Conservation (phyloP, 495 filamentous ascomycete genomes). For the Trichoderma asperelloides region DNA sequence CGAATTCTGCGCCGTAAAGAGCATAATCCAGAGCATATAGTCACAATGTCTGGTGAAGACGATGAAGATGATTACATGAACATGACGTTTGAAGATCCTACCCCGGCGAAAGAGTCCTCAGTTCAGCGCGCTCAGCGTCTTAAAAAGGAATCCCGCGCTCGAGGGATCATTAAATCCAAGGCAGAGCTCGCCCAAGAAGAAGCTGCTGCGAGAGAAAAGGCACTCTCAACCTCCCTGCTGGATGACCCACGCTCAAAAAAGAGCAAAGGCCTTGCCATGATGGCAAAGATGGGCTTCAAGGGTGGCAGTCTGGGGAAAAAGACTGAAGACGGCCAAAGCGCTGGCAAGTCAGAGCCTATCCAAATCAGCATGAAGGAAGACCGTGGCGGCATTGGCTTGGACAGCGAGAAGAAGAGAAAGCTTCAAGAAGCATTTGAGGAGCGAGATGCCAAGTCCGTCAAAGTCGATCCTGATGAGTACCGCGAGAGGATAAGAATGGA, state of each 20-base stretch:
- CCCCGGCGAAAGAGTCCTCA: slow-evolving; percentile 40
- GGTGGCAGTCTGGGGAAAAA: slow-evolving; percentile 61
- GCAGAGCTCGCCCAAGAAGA: slow-evolving; percentile 67
- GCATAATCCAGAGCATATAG: neutral
- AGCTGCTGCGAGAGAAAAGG: slow-evolving; percentile 60
- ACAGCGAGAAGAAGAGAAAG: slow-evolving; percentile 74
- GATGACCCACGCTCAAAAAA: slow-evolving; percentile 28
- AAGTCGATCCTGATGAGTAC: slow-evolving; percentile 65
- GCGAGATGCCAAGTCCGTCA: slow-evolving; percentile 46
- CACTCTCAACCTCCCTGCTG: slow-evolving; percentile 61
- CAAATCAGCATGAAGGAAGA: slow-evolving; percentile 65
- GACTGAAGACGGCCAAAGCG: slow-evolving; percentile 15
- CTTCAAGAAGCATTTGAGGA: slow-evolving; percentile 55
- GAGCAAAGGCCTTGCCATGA: slow-evolving; percentile 87
- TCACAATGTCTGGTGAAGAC: slow-evolving; percentile 23
- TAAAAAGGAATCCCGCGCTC: slow-evolving; percentile 49
- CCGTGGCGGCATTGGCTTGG: slow-evolving; percentile 77
- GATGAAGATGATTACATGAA: slow-evolving; percentile 60
- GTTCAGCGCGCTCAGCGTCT: slow-evolving; percentile 47
- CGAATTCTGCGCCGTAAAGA: neutral
- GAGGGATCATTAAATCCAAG: slow-evolving; percentile 64
- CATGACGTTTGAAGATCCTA: slow-evolving; percentile 43
- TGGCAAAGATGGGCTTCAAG: slow-evolving; percentile 91
- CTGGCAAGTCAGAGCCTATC: slow-evolving; percentile 51
- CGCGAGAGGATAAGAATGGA: slow-evolving; percentile 64